Base-by-base conservation (phyloP, 345 rosid species). In the Lepidium africanum region DNA sequence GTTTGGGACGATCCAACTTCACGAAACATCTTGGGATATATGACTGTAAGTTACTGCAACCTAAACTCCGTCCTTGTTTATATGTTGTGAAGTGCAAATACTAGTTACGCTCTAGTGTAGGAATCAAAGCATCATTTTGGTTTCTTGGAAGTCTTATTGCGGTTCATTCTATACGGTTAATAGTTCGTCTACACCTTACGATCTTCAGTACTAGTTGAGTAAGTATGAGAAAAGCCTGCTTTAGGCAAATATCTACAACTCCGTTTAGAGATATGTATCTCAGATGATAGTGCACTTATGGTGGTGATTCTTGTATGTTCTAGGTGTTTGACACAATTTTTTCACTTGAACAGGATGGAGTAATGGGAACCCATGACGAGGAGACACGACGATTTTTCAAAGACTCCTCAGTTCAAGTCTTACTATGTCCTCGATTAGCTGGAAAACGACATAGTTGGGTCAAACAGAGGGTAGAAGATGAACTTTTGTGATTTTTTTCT, bases 1-100 rank as follows among this genome's bases (percentile, higher is more conserved):
- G 59, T 93, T 65, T 93, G 98, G 98, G 98, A 90, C 72, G 98
- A 92, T 47, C 98, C 98, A 53, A 93, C 98, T 78, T 93, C 98
- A 10, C 81, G 89, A 82, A 84, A 76, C 76, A 86, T 93, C 49
- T 82, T 93, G 80, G 98, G 98, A 50, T 90, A 84, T 53, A 81
- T 69, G 80, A 88, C 84, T 12, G 98, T 89, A 78, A 81, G 95
- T 82, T 67, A 32, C 71, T 65, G 3, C 12, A 60, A 46, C 38
- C 65, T 57, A 5, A 43, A n/a, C 47, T 35, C 15, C 2, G 14
- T 39, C 13, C 38, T 59, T 59, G 42, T 69, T 45, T 43, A n/a
- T n/a, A 17, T 35, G 4, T 39, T 55, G 63, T 68, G 11, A 45
- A 68, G 38, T 45, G 38, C 47, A 16, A 14, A 36, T 46, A 27